Base-by-base conservation (phyloP, 1,284 basidiomycete species). In the Peniophora sp. region DNA sequence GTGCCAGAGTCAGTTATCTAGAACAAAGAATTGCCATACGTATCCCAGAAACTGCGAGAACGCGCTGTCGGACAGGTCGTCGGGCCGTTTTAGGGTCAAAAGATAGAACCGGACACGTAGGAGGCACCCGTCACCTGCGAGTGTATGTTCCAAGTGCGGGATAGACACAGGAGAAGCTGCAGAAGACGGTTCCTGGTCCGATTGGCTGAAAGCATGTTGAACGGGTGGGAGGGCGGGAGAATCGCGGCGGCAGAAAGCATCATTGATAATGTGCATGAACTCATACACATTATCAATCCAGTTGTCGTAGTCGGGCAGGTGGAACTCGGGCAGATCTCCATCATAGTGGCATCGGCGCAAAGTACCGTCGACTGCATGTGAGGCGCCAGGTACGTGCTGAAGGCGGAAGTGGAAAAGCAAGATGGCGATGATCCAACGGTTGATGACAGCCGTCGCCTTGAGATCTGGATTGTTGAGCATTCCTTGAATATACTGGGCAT, bases 391-490 rank as follows among this genome's bases (percentile, higher is more conserved):
- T 6, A 73, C 62, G 50, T 70, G 69, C 0, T 63, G 54, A 1
- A 69, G 57, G 0, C 55, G 52, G 49, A 74, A 73, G 12, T 61
- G 52, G 47, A 72, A 74, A 0, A 60, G 60, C 0, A 71, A 48
- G 0, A 75, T 73, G 0, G 59, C 58, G 0, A 61, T 56, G 3
- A 75, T 71, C 70, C 73, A 76, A 0, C 60, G 45, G 43, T 74
- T 75, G 2, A 74, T 69, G 1, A 62, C 59, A 0, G 61, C 60
- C 8, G 59, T 67, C 0, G 68, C 71, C 0, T 62, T 55, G 0
- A 70, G 57, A 41, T 72, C 68, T 0, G 72, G 73, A 17, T 73
- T 68, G 39, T 68, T 63, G 2, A 76, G 56, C 73, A 75, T 75
- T 0, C 68, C 71, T 32, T 68, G 64, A 39, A 75, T 67, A 49